Base-by-base conservation (phyloP, 164 flowering plant species). In the Taxillus chinensis region DNA sequence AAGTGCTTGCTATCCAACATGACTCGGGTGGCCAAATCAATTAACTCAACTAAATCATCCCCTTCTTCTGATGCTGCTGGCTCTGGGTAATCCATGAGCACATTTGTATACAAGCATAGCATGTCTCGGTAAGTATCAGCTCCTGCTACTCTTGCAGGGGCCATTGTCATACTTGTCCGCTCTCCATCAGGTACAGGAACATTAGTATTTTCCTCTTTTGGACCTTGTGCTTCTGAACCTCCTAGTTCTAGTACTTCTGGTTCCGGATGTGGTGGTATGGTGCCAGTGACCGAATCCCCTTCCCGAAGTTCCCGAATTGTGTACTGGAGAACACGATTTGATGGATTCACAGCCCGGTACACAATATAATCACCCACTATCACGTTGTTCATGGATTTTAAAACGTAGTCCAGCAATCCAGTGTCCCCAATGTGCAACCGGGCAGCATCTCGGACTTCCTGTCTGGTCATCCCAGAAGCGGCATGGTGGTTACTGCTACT, bases 361-460 rank as follows among this genome's bases (percentile, higher is more conserved):
- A 92, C 85, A 16, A 92, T 46, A 37, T 78, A 61, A 48, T 58
- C 55, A 8, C 89, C 96, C 8, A 90, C 82, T 15, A 82, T 67
- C 45, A 86, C 85, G 66, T 85, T 83, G 72, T 85, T 83, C 74
- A 92, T 77, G 37, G 86, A 83, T 48, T 92, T 92, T 9, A 92
- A 79, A 0, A 90, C 96, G 66, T 86, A 83, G 61, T 92, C 98
- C 4, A 92, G 79, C 50, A 92, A 68, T 0, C 98, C 98, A 0
- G 96, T 87, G 66, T 92, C 96, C 4, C 98, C 96, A 37, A 92
- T 86, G 45, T 80, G 82, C 48, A 67, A 62, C 64, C 98, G 68
- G 3, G 93, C 96, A 0, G 86, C 91, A 61, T 92, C 98, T 7
- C 98, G 71, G 0, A 85, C 83, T n/a, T 87, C 96, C 70, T 92